A percentile compares a stretch with the other conserved stretches of the same genome.
These are phyloP conservation scores for Bifiguratus adelaidae DNA, from an alignment of 192 early-diverging fungal species.

Conservation along the genomic window DNA sequence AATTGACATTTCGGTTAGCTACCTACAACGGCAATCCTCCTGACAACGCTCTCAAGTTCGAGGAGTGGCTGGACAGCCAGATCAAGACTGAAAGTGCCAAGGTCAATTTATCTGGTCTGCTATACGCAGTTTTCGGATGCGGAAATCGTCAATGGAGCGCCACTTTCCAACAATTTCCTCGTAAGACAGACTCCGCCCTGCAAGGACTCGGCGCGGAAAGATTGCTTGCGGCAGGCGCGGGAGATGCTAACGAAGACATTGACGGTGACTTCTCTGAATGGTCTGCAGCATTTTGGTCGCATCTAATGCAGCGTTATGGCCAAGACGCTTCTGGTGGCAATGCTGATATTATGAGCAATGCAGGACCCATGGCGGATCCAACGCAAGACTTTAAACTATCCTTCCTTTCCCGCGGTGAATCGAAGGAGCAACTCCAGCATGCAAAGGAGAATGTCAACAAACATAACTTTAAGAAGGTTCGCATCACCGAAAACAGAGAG, in stretches of 20 bases:
- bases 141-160: conserved; percentile 50
- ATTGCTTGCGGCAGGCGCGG: conserved; percentile 24
- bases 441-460: too few species aligned
- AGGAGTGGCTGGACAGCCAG: conserved; percentile 10
- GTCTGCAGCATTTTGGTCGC: conserved; percentile 16
- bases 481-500: conserved; percentile 22
- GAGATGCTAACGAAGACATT: conserved; percentile 36
- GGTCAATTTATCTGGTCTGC: conserved; percentile 23
- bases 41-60: conserved; percentile 37
- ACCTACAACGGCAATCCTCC: too few species aligned
- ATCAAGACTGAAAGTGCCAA: neutral
- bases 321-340: conserved; percentile 3
- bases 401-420: too few species aligned
- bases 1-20: too few species aligned
- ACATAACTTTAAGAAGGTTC: too few species aligned
- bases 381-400: too few species aligned
- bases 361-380: neutral
- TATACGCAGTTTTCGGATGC: conserved; percentile 46
- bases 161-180: conserved; percentile 46
- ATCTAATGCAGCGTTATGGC: conserved; percentile 2
- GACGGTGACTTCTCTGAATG: conserved; percentile 21
- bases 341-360: conserved; percentile 5
- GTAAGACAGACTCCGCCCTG: conserved; percentile 26
- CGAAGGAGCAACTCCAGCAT: too few species aligned
- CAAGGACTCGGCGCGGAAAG: conserved; percentile 35